A percentile compares a stretch with the other conserved stretches of the same genome.
Conservation (phyloP, 1,284 basidiomycete genomes). For the Fomitopsis pinicola region DNA sequence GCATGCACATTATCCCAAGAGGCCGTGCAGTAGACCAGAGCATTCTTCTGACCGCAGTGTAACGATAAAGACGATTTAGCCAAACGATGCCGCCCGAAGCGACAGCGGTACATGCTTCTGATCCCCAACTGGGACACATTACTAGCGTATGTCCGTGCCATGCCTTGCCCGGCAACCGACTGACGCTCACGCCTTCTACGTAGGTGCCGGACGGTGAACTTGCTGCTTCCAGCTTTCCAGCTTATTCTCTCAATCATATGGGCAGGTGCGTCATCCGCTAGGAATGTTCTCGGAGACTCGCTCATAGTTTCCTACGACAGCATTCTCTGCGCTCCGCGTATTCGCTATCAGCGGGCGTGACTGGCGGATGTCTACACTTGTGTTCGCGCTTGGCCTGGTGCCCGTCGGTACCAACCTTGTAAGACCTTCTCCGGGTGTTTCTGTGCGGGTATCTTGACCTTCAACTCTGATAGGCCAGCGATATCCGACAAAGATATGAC, state of each 20-base stretch:
- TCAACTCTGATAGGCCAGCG: background rate
- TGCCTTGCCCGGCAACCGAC: background rate
- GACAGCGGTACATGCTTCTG: too few relatives aligned
- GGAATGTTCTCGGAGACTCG: background rate
- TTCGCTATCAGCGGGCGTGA: slow-evolving; percentile 3
- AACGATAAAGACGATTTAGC: too few relatives aligned
- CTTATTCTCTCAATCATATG: background rate
- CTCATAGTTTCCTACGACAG: background rate
- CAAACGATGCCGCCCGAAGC: too few relatives aligned
- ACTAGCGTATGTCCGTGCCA: background rate
- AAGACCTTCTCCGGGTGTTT: background rate
- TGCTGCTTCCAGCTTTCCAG: background rate
- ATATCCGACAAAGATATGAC: background rate
- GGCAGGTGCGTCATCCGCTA: background rate
- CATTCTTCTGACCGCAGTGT: too few relatives aligned
- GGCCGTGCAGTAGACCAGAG: too few relatives aligned
- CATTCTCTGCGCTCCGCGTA: slow-evolving; percentile 8
- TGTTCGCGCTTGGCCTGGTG: background rate
- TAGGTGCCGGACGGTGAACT: slow-evolving; percentile 1
- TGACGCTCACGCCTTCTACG: background rate
- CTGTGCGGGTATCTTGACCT: background rate
- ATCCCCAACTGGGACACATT: background rate
- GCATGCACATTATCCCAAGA: slow-evolving; percentile 3
- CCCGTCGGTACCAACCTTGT: slow-evolving; percentile 9
- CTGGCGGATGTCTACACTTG: slow-evolving; percentile 3